Conservation (phyloP, 805 yeast genomes). For the Spathaspora girioi region DNA sequence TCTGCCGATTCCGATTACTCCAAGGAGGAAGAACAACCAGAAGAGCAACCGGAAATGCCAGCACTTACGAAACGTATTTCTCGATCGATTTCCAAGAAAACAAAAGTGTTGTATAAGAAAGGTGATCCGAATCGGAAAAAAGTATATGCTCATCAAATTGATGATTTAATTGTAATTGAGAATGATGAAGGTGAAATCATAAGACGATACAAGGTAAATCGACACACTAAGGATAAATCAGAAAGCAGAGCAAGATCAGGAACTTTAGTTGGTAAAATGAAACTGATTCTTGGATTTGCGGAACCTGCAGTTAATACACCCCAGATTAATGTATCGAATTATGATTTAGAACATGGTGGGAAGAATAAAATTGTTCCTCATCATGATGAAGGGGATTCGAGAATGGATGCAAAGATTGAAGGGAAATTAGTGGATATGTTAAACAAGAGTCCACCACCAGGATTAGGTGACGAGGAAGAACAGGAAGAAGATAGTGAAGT, state of each 20-base stretch:
- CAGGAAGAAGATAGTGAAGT: constrained; percentile 10
- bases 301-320: constrained; percentile 10
- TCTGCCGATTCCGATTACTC: constrained; percentile 13
- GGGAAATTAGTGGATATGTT: constrained; percentile 4
- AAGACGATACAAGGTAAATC: constrained; percentile 73
- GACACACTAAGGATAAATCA: constrained; percentile 31
- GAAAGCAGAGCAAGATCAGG: constrained; percentile 33
- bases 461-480: constrained; percentile 5
- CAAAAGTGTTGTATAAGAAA: constrained; percentile 26
- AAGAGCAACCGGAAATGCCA: constrained; percentile 2
- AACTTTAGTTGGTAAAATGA: constrained; percentile 43
- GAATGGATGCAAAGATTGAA: constrained; percentile 1
- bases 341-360: constrained; percentile 2
- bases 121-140: constrained; percentile 28
- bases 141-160: constrained; percentile 75
- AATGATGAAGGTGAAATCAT: constrained; percentile 90
- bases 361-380: constrained; percentile 3
- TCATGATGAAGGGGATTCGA: not conserved
- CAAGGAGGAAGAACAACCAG: not conserved
- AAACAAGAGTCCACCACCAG: constrained; percentile 2
- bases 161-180: constrained; percentile 76
- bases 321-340: constrained; percentile 7
- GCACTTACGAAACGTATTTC: constrained; percentile 9
- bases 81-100: constrained; percentile 12
- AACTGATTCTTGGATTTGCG: constrained; percentile 50